Percentiles rank a stretch among this genome's conserved stretches.
Evolutionary conservation across 192 early-diverging fungal genomes (phyloP).

Genomic region (Coemansia sp.): DNA sequence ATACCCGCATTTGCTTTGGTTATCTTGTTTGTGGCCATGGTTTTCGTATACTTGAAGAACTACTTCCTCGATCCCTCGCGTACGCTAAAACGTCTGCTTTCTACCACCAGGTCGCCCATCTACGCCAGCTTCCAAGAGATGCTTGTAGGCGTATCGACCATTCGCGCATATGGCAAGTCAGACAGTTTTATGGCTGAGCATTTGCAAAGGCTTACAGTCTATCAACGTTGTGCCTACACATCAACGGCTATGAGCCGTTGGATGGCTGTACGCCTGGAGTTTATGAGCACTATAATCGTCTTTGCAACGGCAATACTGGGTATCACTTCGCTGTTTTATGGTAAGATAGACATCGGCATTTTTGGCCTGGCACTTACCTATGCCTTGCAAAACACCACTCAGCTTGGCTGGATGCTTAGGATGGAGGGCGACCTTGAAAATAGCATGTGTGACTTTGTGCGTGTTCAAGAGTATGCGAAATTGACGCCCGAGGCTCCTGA

Average conservation of each 20-base stretch:
- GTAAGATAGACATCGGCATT: constrained; percentile 65
- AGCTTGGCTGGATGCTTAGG: constrained; percentile 86
- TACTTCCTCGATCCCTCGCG: constrained; percentile 72
- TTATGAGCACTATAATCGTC: constrained; percentile 74
- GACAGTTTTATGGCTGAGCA: constrained; percentile 70
- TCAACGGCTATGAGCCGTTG: constrained; percentile 66
- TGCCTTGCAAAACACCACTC: constrained; percentile 71
- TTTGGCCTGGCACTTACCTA: constrained; percentile 69
- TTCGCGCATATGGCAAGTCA: constrained; percentile 64
- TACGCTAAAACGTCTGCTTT: constrained; percentile 77
- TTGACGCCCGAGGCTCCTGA: constrained; percentile 79
- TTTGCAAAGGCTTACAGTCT: constrained; percentile 69
- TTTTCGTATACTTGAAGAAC: constrained; percentile 55
- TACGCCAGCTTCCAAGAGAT: constrained; percentile 67
- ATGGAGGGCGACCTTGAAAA: constrained; percentile 85
- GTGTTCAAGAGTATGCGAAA: constrained; percentile 80
- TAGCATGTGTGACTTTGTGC: constrained; percentile 72
- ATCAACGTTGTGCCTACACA: constrained; percentile 77
- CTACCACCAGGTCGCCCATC: constrained; percentile 69
- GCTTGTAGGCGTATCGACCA: constrained; percentile 60
- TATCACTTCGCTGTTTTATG: constrained; percentile 62
- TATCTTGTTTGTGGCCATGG: constrained; percentile 53
- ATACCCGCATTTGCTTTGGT: constrained; percentile 57
- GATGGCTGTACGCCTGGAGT: constrained; percentile 76
- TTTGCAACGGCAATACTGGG: constrained; percentile 76